A percentile compares a stretch with the other conserved stretches of the same genome.
Conservation (phyloP, 805 yeast genomes). For the Spathaspora arborariae region DNA sequence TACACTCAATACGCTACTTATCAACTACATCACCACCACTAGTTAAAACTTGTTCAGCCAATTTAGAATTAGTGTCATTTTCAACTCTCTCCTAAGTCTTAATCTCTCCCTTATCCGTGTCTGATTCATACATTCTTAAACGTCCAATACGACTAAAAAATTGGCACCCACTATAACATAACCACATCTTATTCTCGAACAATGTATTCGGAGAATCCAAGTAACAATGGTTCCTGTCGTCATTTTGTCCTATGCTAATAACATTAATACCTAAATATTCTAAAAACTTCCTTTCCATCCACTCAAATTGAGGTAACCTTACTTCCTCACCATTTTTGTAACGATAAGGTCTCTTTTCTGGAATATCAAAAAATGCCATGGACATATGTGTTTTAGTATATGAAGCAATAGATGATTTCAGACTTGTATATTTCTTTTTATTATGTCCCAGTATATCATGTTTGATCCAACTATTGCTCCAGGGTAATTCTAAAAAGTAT, state of each 20-base stretch:
- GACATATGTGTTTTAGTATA: constrained; percentile 49
- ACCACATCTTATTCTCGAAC: constrained; percentile 51
- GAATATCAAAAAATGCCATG: constrained; percentile 94
- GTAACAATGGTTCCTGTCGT: constrained; percentile 87
- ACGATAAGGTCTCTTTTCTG: constrained; percentile 50
- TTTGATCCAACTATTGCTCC: constrained; percentile 86
- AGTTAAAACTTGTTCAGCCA: constrained; percentile 53
- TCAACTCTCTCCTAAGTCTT: constrained; percentile 73
- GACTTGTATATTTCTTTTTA: constrained; percentile 25
- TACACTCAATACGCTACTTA: too few species aligned
- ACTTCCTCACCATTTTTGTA: constrained; percentile 72
- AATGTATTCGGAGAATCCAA: constrained; percentile 37
- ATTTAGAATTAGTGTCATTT: constrained; percentile 37
- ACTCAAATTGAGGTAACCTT: constrained; percentile 71
- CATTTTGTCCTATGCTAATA: constrained; percentile 92
- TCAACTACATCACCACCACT: constrained; percentile 22
- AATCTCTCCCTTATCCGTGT: constrained; percentile 45
- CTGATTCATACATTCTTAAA: constrained; percentile 66
- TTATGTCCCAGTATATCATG: constrained; percentile 63
- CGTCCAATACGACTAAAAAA: constrained; percentile 96
- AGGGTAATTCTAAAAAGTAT: constrained; percentile 70
- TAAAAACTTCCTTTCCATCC: constrained; percentile 60
- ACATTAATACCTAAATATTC: constrained; percentile 69
- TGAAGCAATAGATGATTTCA: constrained; percentile 23
- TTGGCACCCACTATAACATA: constrained; percentile 90